Evolutionary conservation across 2,329 filamentous ascomycete species (phyloP), one percentile per base, ranked within the genome.

Genomic region (Alternaria ventricosa): DNA sequence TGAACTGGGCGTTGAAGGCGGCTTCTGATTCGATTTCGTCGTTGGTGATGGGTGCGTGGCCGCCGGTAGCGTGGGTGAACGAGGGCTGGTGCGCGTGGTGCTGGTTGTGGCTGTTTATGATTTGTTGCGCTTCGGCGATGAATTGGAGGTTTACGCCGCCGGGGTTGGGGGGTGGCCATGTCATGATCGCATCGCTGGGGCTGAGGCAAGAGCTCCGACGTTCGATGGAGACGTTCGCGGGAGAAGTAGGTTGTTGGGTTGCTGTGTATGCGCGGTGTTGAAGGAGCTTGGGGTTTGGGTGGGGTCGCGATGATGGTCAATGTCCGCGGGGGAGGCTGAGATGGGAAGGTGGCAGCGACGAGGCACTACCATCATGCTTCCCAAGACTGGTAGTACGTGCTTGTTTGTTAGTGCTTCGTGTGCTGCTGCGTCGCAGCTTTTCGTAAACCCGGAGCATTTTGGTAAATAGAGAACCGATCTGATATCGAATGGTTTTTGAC

Each of bases 251-350:
- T n/a, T n/a, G n/a, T n/a, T n/a, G n/a, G n/a, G n/a, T n/a, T 18
- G 36, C n/a, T 41, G 36, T 1, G 36, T 41, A 41, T 41, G 36
- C 2, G 46, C 49, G 22, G 6, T 57, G 46, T 9, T 23, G 18
- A 18, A 13, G 27, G 20, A 36, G 20, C 49, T 45, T 56, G 45
- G 30, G 11, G 53, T 27, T 22, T 50, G 49, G 47, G 41, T 64
- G 64, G 55, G 55, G 63, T 57, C 51, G 45, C 44, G 51, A 6
- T 28, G 54, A 28, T 28, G 30, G 36, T 44, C 20, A 25, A 61
- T 66, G 64, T 66, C 71, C 69, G 71, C 69, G 67, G 69, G 62
- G 60, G 64, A 67, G 63, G 47, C 54, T 66, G 27, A 51, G 59
- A 65, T 60, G 55, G 71, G 69, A 72, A 73, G 69, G 71, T 72